These are phyloP conservation scores for Monosporascus ibericus DNA, from an alignment of 2,329 filamentous ascomycete genomes.

Conservation along the genomic window DNA sequence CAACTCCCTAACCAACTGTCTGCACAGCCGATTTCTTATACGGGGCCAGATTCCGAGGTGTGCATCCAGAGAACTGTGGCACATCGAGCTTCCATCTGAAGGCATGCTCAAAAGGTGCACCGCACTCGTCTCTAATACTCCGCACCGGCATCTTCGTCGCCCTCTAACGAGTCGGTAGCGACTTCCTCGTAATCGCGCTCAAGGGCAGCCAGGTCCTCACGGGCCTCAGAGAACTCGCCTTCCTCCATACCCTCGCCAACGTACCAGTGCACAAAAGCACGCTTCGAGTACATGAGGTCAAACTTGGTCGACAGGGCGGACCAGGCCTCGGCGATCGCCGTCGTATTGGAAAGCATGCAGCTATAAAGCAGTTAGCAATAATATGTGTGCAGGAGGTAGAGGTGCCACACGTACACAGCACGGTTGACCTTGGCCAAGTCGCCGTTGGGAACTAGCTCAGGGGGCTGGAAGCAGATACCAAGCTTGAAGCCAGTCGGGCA, in stretches of 20 bases:
- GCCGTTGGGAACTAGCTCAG: conserved; percentile 91
- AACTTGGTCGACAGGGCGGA: conserved; percentile 95
- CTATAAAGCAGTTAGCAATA: conserved; percentile 34
- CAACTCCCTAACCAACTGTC: neutral
- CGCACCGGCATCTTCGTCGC: conserved; percentile 76
- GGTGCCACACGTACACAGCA: conserved; percentile 68
- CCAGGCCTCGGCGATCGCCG: conserved; percentile 97
- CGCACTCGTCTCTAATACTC: conserved; percentile 66
- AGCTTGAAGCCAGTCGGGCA: conserved; percentile 99
- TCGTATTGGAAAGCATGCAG: conserved; percentile 99
- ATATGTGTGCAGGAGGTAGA: neutral
- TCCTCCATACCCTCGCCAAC: conserved; percentile 99
- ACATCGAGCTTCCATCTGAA: conserved; percentile 8
- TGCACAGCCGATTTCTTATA: neutral
- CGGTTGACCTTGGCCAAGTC: conserved; percentile 97
- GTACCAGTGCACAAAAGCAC: conserved; percentile 99
- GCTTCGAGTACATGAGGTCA: conserved; percentile 99
- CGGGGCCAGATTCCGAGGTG: neutral
- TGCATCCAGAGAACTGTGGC: conserved; percentile 7
- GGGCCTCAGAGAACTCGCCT: conserved; percentile 98
- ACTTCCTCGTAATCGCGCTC: conserved; percentile 99
- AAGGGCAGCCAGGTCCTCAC: conserved; percentile 94
- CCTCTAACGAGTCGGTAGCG: conserved; percentile 86
- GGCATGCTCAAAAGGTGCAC: conserved; percentile 12
- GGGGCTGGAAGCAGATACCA: conserved; percentile 99